Evolutionary conservation across 441 rosid genomes (phyloP).

Genomic region (Raphanus hybrid): DNA sequence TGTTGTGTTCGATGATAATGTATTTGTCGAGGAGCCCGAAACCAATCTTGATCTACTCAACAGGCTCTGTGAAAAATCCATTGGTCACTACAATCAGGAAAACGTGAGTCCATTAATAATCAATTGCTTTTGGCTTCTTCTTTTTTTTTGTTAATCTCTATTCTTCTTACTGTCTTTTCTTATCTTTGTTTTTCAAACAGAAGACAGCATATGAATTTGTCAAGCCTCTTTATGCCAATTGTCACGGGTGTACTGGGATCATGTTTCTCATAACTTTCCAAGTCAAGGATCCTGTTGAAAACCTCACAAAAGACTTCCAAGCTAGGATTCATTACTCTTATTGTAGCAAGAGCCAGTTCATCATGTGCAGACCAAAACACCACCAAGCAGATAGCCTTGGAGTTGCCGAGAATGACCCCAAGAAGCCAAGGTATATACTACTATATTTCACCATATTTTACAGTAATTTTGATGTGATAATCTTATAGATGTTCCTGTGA

Average conservation of each 20-base stretch:
- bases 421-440: conserved; percentile 3
- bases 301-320: background rate
- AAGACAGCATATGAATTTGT: background rate
- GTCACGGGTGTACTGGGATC: background rate
- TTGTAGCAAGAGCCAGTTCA: background rate
- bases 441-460: background rate
- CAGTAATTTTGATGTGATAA: background rate
- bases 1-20: background rate
- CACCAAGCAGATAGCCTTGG: background rate
- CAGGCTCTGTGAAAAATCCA: background rate
- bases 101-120: too few relatives aligned
- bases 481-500: conserved; percentile 4
- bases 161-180: too few relatives aligned
- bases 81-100: conserved; percentile 10
- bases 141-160: too few relatives aligned
- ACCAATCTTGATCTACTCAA: conserved; percentile 8
- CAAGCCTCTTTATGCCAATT: background rate
- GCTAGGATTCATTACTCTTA: conserved; percentile 3
- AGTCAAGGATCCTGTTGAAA: conserved; percentile 6
- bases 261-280: conserved; percentile 11
- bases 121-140: too few relatives aligned
- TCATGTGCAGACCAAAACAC: conserved; percentile 1
- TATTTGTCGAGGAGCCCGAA: background rate
- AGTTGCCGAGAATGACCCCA: background rate
- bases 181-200: too few relatives aligned